Conservation (phyloP, 2,329 filamentous ascomycete genomes). For the Hawksworthiomyces lignivorus region DNA sequence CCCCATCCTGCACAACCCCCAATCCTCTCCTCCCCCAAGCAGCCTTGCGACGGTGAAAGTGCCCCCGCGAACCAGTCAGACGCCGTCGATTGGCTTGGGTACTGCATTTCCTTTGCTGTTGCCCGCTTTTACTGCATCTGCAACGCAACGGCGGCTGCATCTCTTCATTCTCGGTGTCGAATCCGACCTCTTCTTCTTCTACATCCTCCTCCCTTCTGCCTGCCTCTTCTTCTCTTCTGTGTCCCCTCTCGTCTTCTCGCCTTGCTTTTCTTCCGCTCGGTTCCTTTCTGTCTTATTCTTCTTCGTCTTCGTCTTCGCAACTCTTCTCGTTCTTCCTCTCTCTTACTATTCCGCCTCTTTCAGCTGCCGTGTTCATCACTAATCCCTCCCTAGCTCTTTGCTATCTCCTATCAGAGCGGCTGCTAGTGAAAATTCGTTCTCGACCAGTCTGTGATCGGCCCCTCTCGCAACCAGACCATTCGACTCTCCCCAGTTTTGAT, state of each 20-base stretch:
- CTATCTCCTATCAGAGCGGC: background rate
- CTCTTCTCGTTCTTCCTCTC: too few relatives aligned
- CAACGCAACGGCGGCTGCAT: too few relatives aligned
- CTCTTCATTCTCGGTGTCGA: background rate
- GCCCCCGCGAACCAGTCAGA: too few relatives aligned
- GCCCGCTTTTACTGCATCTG: too few relatives aligned
- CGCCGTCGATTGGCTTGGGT: too few relatives aligned
- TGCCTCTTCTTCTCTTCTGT: too few relatives aligned
- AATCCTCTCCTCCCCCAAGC: background rate
- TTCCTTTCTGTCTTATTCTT: too few relatives aligned
- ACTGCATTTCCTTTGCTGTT: too few relatives aligned
- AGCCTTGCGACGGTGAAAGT: background rate
- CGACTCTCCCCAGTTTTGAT: constrained; percentile 4
- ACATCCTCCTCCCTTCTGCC: background rate
- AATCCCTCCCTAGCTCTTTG: background rate
- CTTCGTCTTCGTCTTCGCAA: too few relatives aligned
- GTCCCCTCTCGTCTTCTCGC: background rate
- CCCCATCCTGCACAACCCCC: background rate
- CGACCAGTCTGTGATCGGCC: constrained; percentile 6
- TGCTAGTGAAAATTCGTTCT: background rate
- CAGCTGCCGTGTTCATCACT: too few relatives aligned
- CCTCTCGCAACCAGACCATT: background rate
- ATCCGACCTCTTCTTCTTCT: background rate
- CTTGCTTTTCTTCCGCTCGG: background rate
- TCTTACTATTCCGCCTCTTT: too few relatives aligned